These are phyloP conservation scores for Inonotus obliquus DNA, from an alignment of 1,284 basidiomycete genomes.

Conservation along the genomic window DNA sequence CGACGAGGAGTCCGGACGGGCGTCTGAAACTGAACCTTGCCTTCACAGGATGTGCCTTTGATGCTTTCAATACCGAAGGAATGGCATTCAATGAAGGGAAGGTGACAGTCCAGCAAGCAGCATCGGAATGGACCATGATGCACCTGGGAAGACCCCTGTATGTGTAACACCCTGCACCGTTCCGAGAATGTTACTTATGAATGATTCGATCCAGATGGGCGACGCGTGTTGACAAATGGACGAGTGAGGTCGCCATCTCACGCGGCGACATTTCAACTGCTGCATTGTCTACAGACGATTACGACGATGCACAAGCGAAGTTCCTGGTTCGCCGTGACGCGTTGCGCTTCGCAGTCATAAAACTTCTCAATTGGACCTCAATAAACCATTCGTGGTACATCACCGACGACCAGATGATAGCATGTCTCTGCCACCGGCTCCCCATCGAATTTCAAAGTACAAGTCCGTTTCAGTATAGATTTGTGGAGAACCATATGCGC, in stretches of 20 bases:
- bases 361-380: too few relatives aligned
- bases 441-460: not conserved
- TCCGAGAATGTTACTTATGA: not conserved
- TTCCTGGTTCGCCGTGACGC: not conserved
- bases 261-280: not conserved
- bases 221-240: not conserved
- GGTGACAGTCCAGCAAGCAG: not conserved
- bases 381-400: too few relatives aligned
- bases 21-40: not conserved
- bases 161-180: too few relatives aligned
- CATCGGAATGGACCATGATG: too few relatives aligned
- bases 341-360: not conserved
- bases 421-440: not conserved
- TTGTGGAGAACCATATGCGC: not conserved
- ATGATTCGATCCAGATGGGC: not conserved
- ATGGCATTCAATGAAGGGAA: not conserved
- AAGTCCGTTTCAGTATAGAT: not conserved
- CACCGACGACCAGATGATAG: too few relatives aligned
- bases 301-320: not conserved
- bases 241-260: not conserved
- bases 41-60: not conserved
- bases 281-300: not conserved
- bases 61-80: not conserved
- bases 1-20: not conserved
- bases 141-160: too few relatives aligned